A percentile compares a stretch with the other conserved stretches of the same genome.
Evolutionary conservation across 208 protist genomes (phyloP).

Genomic region (Angomonas ambiguus): DNA sequence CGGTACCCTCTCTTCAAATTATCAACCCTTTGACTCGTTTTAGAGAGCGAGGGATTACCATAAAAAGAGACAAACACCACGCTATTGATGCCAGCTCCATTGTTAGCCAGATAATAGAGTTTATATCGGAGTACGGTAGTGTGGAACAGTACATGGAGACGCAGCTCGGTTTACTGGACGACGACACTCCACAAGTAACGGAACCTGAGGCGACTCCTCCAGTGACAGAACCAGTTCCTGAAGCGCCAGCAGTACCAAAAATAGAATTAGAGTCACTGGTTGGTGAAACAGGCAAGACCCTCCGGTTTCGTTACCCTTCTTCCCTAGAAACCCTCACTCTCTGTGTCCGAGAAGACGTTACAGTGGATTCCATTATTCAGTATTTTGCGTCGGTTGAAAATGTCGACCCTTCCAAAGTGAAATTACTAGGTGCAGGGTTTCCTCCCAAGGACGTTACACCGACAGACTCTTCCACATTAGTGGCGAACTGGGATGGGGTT

Average conservation of each 20-base stretch:
- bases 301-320: slow-evolving; percentile 60
- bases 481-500: slow-evolving; percentile 34
- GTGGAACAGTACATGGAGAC: slow-evolving; percentile 21
- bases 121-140: slow-evolving; percentile 30
- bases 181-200: neutral
- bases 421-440: slow-evolving; percentile 31
- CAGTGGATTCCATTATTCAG: slow-evolving; percentile 36
- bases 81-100: slow-evolving; percentile 39
- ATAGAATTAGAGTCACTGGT: neutral
- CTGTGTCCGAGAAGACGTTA: slow-evolving; percentile 46
- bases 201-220: neutral
- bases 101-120: slow-evolving; percentile 36
- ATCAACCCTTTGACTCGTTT: slow-evolving; percentile 61
- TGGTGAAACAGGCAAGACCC: slow-evolving; percentile 4
- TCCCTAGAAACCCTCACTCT: slow-evolving; percentile 42
- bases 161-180: neutral
- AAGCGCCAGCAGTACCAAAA: neutral
- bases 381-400: slow-evolving; percentile 66
- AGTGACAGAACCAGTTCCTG: neutral
- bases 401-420: slow-evolving; percentile 15
- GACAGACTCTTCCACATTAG: slow-evolving; percentile 13
- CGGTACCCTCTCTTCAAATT: slow-evolving; percentile 54
- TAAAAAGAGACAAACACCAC: slow-evolving; percentile 14
- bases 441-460: slow-evolving; percentile 40
- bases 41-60: slow-evolving; percentile 32